Conservation (phyloP, 2,329 filamentous ascomycete genomes). For the Apiospora arundinis region DNA sequence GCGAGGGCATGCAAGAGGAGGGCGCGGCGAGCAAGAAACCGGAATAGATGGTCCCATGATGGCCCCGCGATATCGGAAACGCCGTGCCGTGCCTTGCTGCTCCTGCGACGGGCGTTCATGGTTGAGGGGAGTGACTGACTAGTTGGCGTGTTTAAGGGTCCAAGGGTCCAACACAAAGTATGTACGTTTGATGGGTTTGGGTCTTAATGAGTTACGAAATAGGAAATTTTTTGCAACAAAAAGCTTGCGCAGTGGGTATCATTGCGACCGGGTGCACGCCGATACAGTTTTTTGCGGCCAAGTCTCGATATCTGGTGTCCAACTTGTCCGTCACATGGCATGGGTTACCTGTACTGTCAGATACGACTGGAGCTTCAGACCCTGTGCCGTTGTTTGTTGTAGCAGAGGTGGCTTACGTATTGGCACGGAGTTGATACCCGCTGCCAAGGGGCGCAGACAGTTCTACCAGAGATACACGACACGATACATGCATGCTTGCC, state of each 20-base stretch:
- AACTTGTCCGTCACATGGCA: neutral
- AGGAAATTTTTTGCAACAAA: neutral
- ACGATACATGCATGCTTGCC: neutral
- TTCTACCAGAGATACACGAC: neutral
- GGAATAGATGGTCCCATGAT: constrained; percentile 21
- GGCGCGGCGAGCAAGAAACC: constrained; percentile 56
- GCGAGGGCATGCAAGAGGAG: constrained; percentile 73
- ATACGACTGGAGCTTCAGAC: neutral
- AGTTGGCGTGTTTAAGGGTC: constrained; percentile 12
- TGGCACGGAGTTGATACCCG: neutral
- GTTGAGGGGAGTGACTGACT: constrained; percentile 19
- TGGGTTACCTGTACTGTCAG: neutral
- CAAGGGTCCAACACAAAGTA: neutral
- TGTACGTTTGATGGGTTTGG: neutral
- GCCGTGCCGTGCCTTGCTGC: neutral
- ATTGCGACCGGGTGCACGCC: neutral
- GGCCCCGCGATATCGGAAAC: neutral
- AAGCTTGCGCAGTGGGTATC: neutral
- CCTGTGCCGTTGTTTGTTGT: neutral
- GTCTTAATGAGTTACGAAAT: neutral
- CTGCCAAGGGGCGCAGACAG: neutral
- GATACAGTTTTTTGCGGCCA: neutral
- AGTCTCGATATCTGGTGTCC: neutral
- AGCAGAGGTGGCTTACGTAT: neutral
- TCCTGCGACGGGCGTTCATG: neutral